Percentiles rank a stretch among this genome's conserved stretches.
These are phyloP conservation scores for Pseudocercospora fijiensis DNA, from an alignment of 2,329 filamentous ascomycete species.

Conservation along the genomic window DNA sequence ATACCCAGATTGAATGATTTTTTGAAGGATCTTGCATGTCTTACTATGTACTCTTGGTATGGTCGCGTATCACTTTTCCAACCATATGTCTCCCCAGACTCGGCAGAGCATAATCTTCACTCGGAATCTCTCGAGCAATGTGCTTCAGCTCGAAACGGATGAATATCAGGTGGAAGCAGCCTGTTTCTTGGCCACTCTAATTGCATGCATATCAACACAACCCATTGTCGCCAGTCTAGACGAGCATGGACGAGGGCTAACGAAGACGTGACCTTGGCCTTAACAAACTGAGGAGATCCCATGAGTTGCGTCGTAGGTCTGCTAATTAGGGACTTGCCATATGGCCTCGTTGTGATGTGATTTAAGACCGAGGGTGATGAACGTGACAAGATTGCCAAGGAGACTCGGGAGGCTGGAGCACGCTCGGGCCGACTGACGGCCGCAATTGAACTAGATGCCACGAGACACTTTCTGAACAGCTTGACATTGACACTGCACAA, in stretches of 20 bases:
- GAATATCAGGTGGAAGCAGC: neutral
- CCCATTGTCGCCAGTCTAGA: neutral
- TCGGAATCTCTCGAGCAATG: neutral
- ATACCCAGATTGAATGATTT: neutral
- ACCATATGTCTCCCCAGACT: neutral
- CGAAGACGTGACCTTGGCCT: neutral
- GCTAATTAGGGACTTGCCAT: neutral
- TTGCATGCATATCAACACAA: neutral
- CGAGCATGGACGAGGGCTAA: neutral
- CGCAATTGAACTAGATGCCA: neutral
- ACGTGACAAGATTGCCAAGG: neutral
- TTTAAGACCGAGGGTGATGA: neutral
- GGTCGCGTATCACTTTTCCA: neutral
- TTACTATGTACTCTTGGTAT: neutral
- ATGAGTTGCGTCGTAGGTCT: neutral
- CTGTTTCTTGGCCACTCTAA: neutral
- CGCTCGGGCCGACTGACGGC: neutral
- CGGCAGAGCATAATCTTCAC: neutral
- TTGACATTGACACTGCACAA: conserved; percentile 1
- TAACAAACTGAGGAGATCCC: neutral
- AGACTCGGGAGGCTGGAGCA: conserved; percentile 2
- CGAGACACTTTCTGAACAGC: neutral
- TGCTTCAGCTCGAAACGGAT: neutral
- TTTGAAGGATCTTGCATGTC: neutral
- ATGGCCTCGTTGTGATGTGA: neutral